Conservation (phyloP, 345 rosid species). For the Moricandia moricandioides region DNA sequence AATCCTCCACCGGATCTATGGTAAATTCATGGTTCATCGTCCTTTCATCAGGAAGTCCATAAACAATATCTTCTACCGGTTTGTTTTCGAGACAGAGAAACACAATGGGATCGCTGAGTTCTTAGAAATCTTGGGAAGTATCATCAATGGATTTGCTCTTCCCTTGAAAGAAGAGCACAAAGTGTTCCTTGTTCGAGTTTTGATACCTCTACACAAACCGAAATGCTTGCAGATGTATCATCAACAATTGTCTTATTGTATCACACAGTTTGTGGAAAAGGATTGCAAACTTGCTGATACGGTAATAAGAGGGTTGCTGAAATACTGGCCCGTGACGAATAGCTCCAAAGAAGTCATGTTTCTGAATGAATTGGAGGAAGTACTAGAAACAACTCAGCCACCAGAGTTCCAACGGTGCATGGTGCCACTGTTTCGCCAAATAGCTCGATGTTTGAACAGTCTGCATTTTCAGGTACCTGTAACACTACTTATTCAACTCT, state of each 20-base stretch:
- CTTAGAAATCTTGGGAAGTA: slow-evolving; percentile 69
- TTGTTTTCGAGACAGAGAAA: slow-evolving; percentile 70
- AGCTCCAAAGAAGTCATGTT: slow-evolving; percentile 74
- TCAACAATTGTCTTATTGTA: slow-evolving; percentile 66
- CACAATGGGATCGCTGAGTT: slow-evolving; percentile 74
- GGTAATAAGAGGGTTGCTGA: slow-evolving; percentile 57
- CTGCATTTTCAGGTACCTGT: slow-evolving; percentile 69
- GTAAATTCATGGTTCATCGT: slow-evolving; percentile 74
- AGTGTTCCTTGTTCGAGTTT: slow-evolving; percentile 57
- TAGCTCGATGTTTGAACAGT: slow-evolving; percentile 68
- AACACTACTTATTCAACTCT: neutral
- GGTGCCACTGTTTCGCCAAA: slow-evolving; percentile 61
- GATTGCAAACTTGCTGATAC: slow-evolving; percentile 68
- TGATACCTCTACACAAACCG: slow-evolving; percentile 72
- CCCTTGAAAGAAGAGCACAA: slow-evolving; percentile 75
- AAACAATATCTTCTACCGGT: slow-evolving; percentile 60
- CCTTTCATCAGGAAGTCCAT: slow-evolving; percentile 68
- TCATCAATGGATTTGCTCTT: slow-evolving; percentile 73
- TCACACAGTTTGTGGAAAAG: slow-evolving; percentile 67
- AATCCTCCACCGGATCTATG: slow-evolving; percentile 66
- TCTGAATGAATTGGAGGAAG: slow-evolving; percentile 67
- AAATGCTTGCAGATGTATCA: slow-evolving; percentile 67
- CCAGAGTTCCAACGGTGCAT: slow-evolving; percentile 70
- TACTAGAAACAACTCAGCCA: slow-evolving; percentile 68
- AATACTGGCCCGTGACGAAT: slow-evolving; percentile 70